Evolutionary conservation across 2,329 filamentous ascomycete species (phyloP), one percentile per base, ranked within the genome.

Genomic region (Trichophyton rubrum): DNA sequence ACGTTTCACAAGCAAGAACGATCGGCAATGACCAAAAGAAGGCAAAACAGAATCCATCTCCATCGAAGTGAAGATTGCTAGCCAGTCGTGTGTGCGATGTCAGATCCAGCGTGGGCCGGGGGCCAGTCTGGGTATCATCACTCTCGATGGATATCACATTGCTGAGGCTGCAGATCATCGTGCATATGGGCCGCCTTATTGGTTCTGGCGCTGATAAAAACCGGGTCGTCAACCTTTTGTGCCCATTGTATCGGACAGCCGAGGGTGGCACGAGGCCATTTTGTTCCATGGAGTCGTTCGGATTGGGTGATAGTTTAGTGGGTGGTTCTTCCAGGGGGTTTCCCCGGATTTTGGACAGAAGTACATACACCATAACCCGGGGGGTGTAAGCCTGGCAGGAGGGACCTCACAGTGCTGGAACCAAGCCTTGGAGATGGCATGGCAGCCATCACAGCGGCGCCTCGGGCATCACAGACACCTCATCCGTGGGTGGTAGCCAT

Each of bases 1-100:
- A 49, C 24, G 49, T 55, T 33, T 55, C 49, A 55, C 49, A 9
- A 55, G 49, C 49, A 55, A 55, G 49, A 17, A 17, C 49, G 49
- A 55, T 55, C 49, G 49, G n/a, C 49, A 49, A 55, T 11, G 13
- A 1, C 15, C 49, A 55, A 55, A 55, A 55, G 49, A 55, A 33
- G 49, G 49, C 49, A 55, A 35, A 55, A 35, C 49, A 33, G 17
- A 53, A 33, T 8, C 4, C 20, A 55, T 13, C 49, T 27, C 49
- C 49, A 55, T 33, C 30, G 49, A 33, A 11, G 7, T 27, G 49
- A 55, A 55, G 13, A n/a, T 35, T 27, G 27, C 13, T 27, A 35
- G 49, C 49, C 49, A 55, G 49, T 55, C 49, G 49, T 35, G 49
- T 17, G 49, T 35, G 49, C 24, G 15, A 33, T 55, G 49, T 15